These are phyloP conservation scores for Apiospora sp. DNA, from an alignment of 2,329 filamentous ascomycete genomes.

Conservation along the genomic window DNA sequence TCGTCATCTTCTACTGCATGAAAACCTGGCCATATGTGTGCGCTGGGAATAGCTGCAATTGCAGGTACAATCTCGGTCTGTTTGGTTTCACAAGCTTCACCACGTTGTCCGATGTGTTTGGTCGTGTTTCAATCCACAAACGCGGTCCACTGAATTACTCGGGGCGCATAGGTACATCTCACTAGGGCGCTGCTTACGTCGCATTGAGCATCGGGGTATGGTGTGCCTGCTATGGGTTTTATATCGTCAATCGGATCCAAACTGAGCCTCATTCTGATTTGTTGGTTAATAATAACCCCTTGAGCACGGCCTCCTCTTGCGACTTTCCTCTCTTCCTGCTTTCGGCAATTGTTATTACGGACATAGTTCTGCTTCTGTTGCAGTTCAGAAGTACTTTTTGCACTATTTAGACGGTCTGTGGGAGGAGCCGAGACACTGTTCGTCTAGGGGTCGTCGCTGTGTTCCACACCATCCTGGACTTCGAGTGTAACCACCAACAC, in stretches of 20 bases:
- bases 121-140: conserved; percentile 21
- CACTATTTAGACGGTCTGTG: not conserved
- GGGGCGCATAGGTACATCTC: conserved; percentile 5
- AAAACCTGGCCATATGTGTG: not conserved
- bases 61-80: conserved; percentile 1
- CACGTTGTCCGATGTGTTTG: conserved; percentile 14
- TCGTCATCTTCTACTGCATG: not conserved
- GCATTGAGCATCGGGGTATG: conserved; percentile 2
- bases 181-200: conserved; percentile 6
- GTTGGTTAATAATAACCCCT: conserved; percentile 1
- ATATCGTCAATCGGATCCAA: not conserved
- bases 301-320: not conserved
- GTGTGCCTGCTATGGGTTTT: not conserved
- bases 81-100: conserved; percentile 19
- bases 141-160: conserved; percentile 20
- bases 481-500: not conserved
- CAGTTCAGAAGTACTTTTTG: not conserved
- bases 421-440: conserved; percentile 21
- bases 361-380: not conserved
- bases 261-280: conserved; percentile 10
- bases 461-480: conserved; percentile 1
- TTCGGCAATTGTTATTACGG: conserved; percentile 6
- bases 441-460: conserved; percentile 18
- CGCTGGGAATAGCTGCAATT: not conserved
- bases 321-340: not conserved